phyloP scores from a whole-genome alignment of 2,329 filamentous ascomycete genomes.

The Ophiocordyceps australis region DNA sequence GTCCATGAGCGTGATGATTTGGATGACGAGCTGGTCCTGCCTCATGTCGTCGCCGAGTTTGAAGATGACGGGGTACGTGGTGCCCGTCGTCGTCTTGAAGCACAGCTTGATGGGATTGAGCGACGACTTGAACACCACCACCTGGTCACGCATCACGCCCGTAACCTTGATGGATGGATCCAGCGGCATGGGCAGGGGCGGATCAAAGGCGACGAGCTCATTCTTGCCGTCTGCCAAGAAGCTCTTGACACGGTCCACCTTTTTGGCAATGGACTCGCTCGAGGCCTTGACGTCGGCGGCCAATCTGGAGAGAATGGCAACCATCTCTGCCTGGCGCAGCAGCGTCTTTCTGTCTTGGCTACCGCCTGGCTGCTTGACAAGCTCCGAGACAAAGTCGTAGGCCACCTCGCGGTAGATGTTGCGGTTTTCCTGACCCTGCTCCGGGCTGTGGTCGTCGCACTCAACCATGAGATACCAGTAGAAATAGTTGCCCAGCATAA shows the following conservation, averaged over 20 bases:
- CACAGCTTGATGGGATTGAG: slow-evolving; percentile 80
- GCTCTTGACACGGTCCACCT: slow-evolving; percentile 70
- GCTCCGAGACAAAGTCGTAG: slow-evolving; percentile 86
- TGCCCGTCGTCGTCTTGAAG: slow-evolving; percentile 64
- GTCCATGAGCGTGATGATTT: slow-evolving; percentile 96
- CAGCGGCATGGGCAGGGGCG: slow-evolving; percentile 71
- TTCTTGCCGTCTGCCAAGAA: slow-evolving; percentile 80
- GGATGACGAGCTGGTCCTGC: slow-evolving; percentile 93
- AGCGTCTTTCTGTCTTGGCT: slow-evolving; percentile 58
- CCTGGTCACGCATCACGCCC: slow-evolving; percentile 68
- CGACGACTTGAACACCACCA: slow-evolving; percentile 88
- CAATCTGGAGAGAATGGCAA: slow-evolving; percentile 73
- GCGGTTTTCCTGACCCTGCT: slow-evolving; percentile 57
- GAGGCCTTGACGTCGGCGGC: slow-evolving; percentile 76
- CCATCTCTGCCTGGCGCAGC: slow-evolving; percentile 73
- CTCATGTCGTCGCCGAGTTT: slow-evolving; percentile 93
- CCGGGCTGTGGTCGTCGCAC: slow-evolving; percentile 67
- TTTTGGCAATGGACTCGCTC: slow-evolving; percentile 58
- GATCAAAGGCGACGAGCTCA: slow-evolving; percentile 67
- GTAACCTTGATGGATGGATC: slow-evolving; percentile 69
- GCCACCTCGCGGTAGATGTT: slow-evolving; percentile 85
- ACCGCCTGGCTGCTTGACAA: slow-evolving; percentile 55
- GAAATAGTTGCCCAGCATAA: slow-evolving; percentile 83
- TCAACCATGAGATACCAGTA: slow-evolving; percentile 99
- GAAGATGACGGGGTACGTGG: slow-evolving; percentile 84